Percentiles rank a stretch among this genome's conserved stretches.
Conservation (phyloP, 2,329 filamentous ascomycete species). For the Aspergillus clavatus region DNA sequence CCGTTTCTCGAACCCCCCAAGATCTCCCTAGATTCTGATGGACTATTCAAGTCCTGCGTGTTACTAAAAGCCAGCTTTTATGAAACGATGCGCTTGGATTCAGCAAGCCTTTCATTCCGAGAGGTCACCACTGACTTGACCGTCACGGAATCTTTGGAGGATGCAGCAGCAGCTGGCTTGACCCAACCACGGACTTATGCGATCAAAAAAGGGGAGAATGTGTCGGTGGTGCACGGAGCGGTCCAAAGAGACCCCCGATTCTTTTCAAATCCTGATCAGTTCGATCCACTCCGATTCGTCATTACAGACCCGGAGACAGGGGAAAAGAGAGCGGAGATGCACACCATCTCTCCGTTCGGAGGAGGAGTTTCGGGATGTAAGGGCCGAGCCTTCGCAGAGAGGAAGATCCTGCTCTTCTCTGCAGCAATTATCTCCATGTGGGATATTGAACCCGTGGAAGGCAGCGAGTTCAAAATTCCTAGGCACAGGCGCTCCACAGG, state of each 20-base stretch:
- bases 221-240: constrained; percentile 43
- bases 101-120: constrained; percentile 41
- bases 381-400: constrained; percentile 48
- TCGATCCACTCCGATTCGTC: constrained; percentile 46
- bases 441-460: constrained; percentile 49
- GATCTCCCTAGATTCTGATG: constrained; percentile 40
- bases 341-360: constrained; percentile 47
- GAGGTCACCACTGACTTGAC: constrained; percentile 36
- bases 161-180: constrained; percentile 28
- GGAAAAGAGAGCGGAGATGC: constrained; percentile 33
- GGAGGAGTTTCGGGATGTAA: constrained; percentile 48
- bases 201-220: constrained; percentile 39
- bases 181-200: constrained; percentile 35
- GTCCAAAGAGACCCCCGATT: constrained; percentile 40
- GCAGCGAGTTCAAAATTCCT: constrained; percentile 49
- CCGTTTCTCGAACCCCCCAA: constrained; percentile 41
- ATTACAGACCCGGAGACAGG: constrained; percentile 35
- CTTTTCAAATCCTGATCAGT: constrained; percentile 40
- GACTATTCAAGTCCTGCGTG: constrained; percentile 42
- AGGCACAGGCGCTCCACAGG: constrained; percentile 45
- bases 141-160: constrained; percentile 36
- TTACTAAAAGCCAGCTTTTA: constrained; percentile 45
- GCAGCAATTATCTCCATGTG: constrained; percentile 53
- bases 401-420: constrained; percentile 47
- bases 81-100: constrained; percentile 44